Conservation (phyloP, 495 filamentous ascomycete species). For the Cercophora scortea region DNA sequence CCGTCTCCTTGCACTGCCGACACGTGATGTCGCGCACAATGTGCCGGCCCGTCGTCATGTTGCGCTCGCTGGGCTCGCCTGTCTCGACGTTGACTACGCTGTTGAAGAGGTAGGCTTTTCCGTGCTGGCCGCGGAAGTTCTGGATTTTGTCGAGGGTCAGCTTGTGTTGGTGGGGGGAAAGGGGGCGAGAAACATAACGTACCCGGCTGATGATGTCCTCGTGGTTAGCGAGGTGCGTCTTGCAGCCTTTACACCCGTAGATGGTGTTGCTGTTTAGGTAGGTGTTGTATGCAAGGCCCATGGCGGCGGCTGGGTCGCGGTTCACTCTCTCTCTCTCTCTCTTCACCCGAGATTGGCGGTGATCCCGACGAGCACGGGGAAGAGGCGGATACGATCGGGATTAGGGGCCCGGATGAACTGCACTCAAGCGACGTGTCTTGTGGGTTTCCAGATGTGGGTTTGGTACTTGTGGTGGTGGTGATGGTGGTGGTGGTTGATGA, state of each 20-base stretch:
- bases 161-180: background rate
- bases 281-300: conserved; percentile 94
- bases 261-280: conserved; percentile 87
- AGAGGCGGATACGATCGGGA: no score
- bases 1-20: conserved; percentile 79
- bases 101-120: conserved; percentile 96
- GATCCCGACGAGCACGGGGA: no score
- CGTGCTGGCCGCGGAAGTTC: conserved; percentile 98
- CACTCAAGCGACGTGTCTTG: no score
- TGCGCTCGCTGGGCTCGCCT: conserved; percentile 78
- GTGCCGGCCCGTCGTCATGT: conserved; percentile 97
- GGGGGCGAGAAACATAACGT: conserved; percentile 19
- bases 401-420: no score
- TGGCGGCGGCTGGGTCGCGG: conserved; percentile 31
- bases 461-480: no score
- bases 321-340: background rate
- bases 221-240: conserved; percentile 88
- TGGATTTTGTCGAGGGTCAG: conserved; percentile 22
- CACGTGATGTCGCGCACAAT: conserved; percentile 89
- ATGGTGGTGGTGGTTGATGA: no score
- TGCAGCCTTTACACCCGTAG: conserved; percentile 94
- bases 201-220: conserved; percentile 95
- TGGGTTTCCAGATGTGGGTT: no score
- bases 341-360: no score
- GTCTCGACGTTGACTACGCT: conserved; percentile 81